Evolutionary conservation across 1,284 basidiomycete genomes (phyloP).

Genomic region (Trichosporon sp.): DNA sequence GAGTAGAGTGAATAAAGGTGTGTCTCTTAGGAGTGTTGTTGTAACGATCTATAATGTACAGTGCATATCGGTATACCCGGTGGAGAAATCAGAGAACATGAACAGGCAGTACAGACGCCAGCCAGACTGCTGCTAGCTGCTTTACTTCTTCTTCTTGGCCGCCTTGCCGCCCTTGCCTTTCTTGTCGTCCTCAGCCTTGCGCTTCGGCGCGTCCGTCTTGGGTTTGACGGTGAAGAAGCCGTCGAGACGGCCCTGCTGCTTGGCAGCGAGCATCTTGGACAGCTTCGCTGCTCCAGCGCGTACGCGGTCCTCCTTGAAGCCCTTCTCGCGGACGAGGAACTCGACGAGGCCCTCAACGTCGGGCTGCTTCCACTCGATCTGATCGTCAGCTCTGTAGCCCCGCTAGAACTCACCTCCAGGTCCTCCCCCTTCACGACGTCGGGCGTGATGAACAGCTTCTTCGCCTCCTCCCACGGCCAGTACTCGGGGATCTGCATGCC

Average conservation of each 20-base stretch:
- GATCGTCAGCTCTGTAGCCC: slow-evolving; percentile 12
- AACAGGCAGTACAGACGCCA: neutral
- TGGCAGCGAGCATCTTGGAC: slow-evolving; percentile 75
- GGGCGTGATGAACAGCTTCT: slow-evolving; percentile 80
- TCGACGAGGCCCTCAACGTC: slow-evolving; percentile 91
- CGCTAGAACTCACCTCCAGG: slow-evolving; percentile 63
- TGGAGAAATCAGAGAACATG: neutral
- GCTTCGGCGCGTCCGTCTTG: slow-evolving; percentile 48
- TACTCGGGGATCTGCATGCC: slow-evolving; percentile 80
- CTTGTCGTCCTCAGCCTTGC: slow-evolving; percentile 25
- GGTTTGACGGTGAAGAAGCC: slow-evolving; percentile 82
- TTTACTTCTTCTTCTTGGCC: slow-evolving; percentile 39
- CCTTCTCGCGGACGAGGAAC: slow-evolving; percentile 91
- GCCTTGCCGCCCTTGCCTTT: slow-evolving; percentile 28
- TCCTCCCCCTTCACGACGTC: slow-evolving; percentile 82
- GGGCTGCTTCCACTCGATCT: slow-evolving; percentile 92
- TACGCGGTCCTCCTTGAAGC: slow-evolving; percentile 97
- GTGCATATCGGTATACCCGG: slow-evolving; percentile 1
- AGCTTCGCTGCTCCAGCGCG: slow-evolving; percentile 93
- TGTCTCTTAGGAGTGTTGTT: neutral
- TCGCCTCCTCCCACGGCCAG: slow-evolving; percentile 96
- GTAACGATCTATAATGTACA: neutral
- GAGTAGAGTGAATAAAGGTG: neutral
- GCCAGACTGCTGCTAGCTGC: neutral
- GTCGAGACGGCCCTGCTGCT: slow-evolving; percentile 94